Percentiles rank a stretch among this genome's conserved stretches.
These are phyloP conservation scores for Cryptococcus wingfieldii DNA, from an alignment of 1,284 basidiomycete genomes.

Conservation along the genomic window DNA sequence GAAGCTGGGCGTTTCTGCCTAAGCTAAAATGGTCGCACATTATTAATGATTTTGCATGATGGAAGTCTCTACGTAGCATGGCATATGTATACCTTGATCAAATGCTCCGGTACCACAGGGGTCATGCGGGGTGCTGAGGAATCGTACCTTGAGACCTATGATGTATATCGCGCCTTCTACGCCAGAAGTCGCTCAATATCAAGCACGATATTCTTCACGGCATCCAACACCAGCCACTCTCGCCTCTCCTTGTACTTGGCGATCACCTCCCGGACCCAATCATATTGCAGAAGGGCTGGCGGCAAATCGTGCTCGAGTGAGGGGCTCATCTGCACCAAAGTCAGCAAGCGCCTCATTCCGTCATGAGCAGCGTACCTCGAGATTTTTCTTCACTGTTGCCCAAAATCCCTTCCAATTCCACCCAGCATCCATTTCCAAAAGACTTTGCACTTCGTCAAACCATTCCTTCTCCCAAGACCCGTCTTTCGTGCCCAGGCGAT, in stretches of 20 bases:
- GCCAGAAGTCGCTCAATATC: constrained; percentile 16
- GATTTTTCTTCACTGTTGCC: constrained; percentile 33
- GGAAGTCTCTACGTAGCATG: too few species aligned
- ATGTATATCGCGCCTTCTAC: too few species aligned
- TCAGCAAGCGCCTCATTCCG: neutral
- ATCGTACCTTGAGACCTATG: too few species aligned
- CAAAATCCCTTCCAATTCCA: constrained; percentile 51
- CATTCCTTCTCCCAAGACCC: constrained; percentile 50
- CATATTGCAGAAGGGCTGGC: constrained; percentile 14
- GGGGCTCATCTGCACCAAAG: constrained; percentile 22
- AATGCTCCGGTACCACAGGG: too few species aligned
- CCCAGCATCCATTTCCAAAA: constrained; percentile 51
- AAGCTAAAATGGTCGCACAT: too few species aligned
- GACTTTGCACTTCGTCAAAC: constrained; percentile 49
- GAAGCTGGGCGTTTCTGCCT: too few species aligned
- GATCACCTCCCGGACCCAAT: constrained; percentile 23
- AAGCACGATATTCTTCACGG: constrained; percentile 15
- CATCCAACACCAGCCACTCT: constrained; percentile 29
- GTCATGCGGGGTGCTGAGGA: too few species aligned
- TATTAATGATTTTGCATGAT: too few species aligned
- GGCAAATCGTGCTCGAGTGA: constrained; percentile 21
- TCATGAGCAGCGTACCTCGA: constrained; percentile 18
- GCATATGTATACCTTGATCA: too few species aligned
- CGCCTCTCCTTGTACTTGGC: constrained; percentile 18
- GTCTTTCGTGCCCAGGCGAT: constrained; percentile 13